Evolutionary conservation across 805 yeast genomes (phyloP).

Genomic region (Saccharomycopsis guyanensis): DNA sequence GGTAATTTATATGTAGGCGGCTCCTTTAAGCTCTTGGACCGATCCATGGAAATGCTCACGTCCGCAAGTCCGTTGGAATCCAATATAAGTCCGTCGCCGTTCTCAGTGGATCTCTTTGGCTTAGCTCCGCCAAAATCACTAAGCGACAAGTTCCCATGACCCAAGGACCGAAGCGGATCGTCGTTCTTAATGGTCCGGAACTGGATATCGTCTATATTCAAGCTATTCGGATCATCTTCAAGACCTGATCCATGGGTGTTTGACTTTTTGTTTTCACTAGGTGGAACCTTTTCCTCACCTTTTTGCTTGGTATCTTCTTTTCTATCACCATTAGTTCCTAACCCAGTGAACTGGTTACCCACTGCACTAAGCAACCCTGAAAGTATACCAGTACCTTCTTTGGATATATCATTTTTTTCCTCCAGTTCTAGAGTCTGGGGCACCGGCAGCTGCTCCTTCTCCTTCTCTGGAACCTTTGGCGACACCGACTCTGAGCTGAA

Average conservation of each 20-base stretch:
- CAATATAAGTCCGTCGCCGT: background rate
- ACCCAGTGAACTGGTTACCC: constrained; percentile 17
- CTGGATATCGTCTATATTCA: constrained; percentile 11
- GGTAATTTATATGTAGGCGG: background rate
- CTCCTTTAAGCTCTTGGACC: background rate
- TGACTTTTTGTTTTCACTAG: background rate
- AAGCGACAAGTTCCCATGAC: constrained; percentile 18
- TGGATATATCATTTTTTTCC: background rate
- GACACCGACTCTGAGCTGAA: too few relatives aligned
- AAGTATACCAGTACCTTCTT: constrained; percentile 13
- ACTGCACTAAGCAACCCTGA: constrained; percentile 17
- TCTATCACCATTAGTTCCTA: background rate
- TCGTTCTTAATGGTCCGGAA: constrained; percentile 10
- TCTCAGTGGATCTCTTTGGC: too few relatives aligned
- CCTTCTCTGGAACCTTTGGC: too few relatives aligned
- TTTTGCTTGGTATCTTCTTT: background rate
- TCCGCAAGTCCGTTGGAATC: background rate
- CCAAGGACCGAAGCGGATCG: constrained; percentile 11
- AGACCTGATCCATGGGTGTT: background rate
- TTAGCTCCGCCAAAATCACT: constrained; percentile 12
- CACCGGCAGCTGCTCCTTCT: background rate
- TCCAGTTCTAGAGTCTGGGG: background rate
- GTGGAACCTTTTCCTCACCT: background rate
- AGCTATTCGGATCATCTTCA: background rate
- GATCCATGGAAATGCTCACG: background rate